Percentiles rank a stretch among this genome's conserved stretches.
Evolutionary conservation across 768 basidiomycete genomes (phyloP).

Genomic region (Fibroporia radiculosa): DNA sequence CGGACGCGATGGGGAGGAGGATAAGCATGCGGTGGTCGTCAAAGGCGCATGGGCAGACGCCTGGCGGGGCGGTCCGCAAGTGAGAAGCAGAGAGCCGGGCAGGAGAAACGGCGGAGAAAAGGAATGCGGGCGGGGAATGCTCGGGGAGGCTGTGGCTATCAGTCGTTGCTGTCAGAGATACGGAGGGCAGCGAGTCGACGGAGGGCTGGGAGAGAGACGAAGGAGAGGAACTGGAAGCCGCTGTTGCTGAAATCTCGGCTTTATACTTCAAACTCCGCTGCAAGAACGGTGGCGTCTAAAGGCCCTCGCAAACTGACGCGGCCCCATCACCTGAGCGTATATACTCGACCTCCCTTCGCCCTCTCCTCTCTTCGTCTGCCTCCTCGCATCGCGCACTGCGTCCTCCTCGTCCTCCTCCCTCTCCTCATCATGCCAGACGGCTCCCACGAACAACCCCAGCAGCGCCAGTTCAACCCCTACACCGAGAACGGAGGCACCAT

Average conservation of each 20-base stretch:
- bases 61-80: neutral
- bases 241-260: conserved; percentile 19
- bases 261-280: conserved; percentile 19
- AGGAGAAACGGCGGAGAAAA: conserved; percentile 6
- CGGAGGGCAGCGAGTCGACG: neutral
- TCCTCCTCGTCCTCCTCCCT: neutral
- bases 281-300: conserved; percentile 9
- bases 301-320: conserved; percentile 21
- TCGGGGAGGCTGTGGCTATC: conserved; percentile 1
- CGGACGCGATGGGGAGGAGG: neutral
- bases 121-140: neutral
- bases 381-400: conserved; percentile 4
- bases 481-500: conserved; percentile 93
- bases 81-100: neutral
- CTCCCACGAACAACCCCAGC: conserved; percentile 31
- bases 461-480: conserved; percentile 81
- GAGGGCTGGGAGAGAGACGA: conserved; percentile 4
- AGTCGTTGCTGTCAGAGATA: neutral
- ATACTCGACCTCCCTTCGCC: conserved; percentile 11
- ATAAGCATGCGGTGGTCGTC: neutral
- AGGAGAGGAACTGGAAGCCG: conserved; percentile 1
- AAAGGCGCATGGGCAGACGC: neutral
- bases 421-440: conserved; percentile 21
- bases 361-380: conserved; percentile 2
- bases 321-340: conserved; percentile 16